A percentile compares a stretch with the other conserved stretches of the same genome.
Evolutionary conservation across 2,329 filamentous ascomycete species (phyloP).

Genomic region (Sporothrix humicola): DNA sequence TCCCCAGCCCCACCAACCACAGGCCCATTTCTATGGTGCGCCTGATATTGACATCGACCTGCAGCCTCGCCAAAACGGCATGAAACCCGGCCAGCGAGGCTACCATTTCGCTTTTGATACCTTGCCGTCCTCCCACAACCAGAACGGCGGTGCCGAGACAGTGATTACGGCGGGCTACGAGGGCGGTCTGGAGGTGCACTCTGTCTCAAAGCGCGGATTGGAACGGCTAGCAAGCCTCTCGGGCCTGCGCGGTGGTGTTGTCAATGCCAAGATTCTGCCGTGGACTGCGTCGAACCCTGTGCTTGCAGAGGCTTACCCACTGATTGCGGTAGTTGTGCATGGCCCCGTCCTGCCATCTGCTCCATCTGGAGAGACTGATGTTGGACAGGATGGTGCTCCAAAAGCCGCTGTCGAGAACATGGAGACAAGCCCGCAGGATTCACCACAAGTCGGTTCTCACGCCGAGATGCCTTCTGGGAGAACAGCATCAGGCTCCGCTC

Average conservation of each 20-base stretch:
- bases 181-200: constrained; percentile 77
- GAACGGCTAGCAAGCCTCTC: constrained; percentile 73
- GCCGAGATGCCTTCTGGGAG: constrained; percentile 34
- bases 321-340: constrained; percentile 81
- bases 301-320: constrained; percentile 64
- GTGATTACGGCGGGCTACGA: constrained; percentile 79
- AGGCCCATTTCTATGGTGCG: constrained; percentile 76
- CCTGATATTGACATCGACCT: constrained; percentile 71
- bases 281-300: constrained; percentile 63
- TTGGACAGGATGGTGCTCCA: constrained; percentile 38
- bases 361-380: constrained; percentile 28
- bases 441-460: constrained; percentile 34
- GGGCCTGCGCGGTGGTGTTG: constrained; percentile 78
- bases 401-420: background rate
- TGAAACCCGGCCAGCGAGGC: constrained; percentile 70
- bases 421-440: constrained; percentile 8
- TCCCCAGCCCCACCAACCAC: constrained; percentile 75
- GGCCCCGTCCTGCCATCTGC: constrained; percentile 67
- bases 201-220: constrained; percentile 72
- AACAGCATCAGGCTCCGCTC: constrained; percentile 33
- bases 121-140: constrained; percentile 54
- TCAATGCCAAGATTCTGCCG: constrained; percentile 81
- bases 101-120: constrained; percentile 84
- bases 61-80: constrained; percentile 54
- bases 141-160: constrained; percentile 58